Evolutionary conservation across 306 rosid genomes (phyloP).

Genomic region (Citrullus mucosospermus): DNA sequence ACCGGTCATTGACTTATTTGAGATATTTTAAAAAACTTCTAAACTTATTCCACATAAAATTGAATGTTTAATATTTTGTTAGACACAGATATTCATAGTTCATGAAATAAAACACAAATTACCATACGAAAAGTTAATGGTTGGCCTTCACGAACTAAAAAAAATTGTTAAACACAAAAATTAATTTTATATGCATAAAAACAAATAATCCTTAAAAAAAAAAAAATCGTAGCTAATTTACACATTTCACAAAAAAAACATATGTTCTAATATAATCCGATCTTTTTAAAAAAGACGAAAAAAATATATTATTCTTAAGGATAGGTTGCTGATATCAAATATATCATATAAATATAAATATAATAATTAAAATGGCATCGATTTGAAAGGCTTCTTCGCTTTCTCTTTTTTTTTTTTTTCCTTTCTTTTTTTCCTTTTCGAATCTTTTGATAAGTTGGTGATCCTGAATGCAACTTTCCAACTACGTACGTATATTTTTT

Average conservation of each 20-base stretch:
- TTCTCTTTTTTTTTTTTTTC: background rate
- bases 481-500: background rate
- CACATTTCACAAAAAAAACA: background rate
- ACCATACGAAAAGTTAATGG: too few species aligned
- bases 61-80: too few species aligned
- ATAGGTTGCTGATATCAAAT: conserved; percentile 1
- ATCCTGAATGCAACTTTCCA: background rate
- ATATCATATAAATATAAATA: background rate
- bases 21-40: too few species aligned
- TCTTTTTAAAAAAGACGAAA: background rate
- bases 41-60: too few species aligned
- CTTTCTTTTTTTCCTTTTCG: background rate
- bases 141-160: too few species aligned
- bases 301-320: background rate
- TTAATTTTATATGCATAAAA: too few species aligned
- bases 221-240: background rate
- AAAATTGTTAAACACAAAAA: too few species aligned
- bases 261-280: background rate
- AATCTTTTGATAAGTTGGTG: background rate
- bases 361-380: background rate
- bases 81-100: too few species aligned
- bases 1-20: too few species aligned
- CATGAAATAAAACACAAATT: too few species aligned
- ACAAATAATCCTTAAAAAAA: too few species aligned
- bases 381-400: background rate